Percentiles rank a stretch among this genome's conserved stretches.
phyloP scores from a whole-genome alignment of 805 yeast species.

The Starmerella davenportii region DNA sequence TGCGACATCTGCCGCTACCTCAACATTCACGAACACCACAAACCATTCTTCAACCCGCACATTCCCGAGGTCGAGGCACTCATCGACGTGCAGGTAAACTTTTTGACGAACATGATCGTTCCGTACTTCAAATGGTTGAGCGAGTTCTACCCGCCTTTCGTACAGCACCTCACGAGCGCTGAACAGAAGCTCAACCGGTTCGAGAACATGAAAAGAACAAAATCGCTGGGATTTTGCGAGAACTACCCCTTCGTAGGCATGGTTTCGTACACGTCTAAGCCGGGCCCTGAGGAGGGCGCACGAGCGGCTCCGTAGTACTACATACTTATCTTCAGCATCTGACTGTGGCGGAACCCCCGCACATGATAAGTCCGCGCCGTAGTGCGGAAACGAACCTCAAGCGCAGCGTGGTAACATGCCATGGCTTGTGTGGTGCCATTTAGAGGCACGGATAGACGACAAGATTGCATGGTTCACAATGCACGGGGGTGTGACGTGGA shows the following conservation, averaged over 20 bases:
- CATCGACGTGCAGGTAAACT: slow-evolving; percentile 8
- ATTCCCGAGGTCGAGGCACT: slow-evolving; percentile 4
- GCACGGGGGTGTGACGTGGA: too few relatives aligned
- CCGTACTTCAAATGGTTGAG: slow-evolving; percentile 14
- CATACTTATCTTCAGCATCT: neutral
- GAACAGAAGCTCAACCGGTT: slow-evolving; percentile 38
- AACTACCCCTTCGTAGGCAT: slow-evolving; percentile 60
- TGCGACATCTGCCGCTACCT: slow-evolving; percentile 3
- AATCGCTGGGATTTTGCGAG: slow-evolving; percentile 38
- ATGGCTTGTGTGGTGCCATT: too few relatives aligned
- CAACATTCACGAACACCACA: neutral
- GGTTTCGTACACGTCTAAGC: slow-evolving; percentile 21
- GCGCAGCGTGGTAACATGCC: too few relatives aligned
- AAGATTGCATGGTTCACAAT: too few relatives aligned
- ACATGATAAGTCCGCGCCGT: too few relatives aligned
- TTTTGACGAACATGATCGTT: slow-evolving; percentile 6
- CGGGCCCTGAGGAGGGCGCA: neutral
- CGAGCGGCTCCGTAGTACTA: neutral
- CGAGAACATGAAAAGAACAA: slow-evolving; percentile 24
- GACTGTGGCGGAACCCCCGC: too few relatives aligned
- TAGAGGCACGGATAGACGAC: too few relatives aligned
- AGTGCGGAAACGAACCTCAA: too few relatives aligned
- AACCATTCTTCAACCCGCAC: slow-evolving; percentile 1
- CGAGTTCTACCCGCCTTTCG: slow-evolving; percentile 5
- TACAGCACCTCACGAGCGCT: slow-evolving; percentile 2